Base-by-base conservation (phyloP, 495 filamentous ascomycete genomes). In the Penicillium paxilli region DNA sequence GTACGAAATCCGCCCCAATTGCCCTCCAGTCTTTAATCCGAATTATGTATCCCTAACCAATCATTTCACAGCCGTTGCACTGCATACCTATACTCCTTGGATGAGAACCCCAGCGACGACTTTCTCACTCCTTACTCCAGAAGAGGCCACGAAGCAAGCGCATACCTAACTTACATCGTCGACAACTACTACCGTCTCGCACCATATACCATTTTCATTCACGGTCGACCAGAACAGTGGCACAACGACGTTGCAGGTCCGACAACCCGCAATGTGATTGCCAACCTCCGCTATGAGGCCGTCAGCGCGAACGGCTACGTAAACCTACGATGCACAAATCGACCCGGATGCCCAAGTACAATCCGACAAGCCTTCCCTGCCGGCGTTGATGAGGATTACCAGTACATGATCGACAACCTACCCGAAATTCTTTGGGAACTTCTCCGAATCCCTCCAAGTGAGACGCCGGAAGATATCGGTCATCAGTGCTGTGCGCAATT, bases 401-500 rank as follows among this genome's bases (percentile, higher is more conserved):
- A 54, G 24, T 59, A 63, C 45, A 44, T 63, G 38, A 25, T 49
- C n/a, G 53, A 57, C 19, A 30, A 52, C 17, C 54, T 63, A 14
- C 53, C 53, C 14, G 20, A 55, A 20, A 26, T 63, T 40, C 51
- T 55, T 30, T 48, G 44, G 19, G 30, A 57, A 17, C 40, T 63
- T 21, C 32, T 62, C 4, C 26, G 57, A 20, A 48, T 55, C 11
- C 45, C 46, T 17, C 35, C 44, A 23, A 35, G 33, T 17, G 53
- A 57, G 19, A 37, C 53, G 1, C 69, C 67, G 3, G 54, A 59
- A 5, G 28, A 52, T 20, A 57, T 73, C 14, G 66, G 66, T 10
- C 67, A 67, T 20, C 56, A 63, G 26, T 73, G 70, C 57, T 73
- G 70, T 51, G 70, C 64, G 3, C 70, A 73, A 47, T 73, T 73